Conservation (phyloP, 129 eudicot genomes). For the Flaveria ramosissima region DNA sequence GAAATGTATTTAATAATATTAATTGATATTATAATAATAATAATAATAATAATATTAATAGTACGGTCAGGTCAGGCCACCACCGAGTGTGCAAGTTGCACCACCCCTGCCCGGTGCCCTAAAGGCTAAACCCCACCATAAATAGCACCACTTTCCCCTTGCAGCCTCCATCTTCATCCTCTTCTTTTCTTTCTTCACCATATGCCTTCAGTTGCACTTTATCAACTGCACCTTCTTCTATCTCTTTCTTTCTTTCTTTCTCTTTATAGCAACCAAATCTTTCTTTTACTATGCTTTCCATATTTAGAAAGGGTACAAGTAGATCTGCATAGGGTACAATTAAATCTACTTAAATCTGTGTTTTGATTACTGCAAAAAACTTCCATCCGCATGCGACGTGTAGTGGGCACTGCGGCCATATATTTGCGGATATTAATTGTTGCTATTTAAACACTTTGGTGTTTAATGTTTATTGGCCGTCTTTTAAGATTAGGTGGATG, state of each 20-base stretch:
- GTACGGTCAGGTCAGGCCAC: constrained; percentile 20
- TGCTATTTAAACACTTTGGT: constrained; percentile 15
- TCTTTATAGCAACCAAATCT: not conserved
- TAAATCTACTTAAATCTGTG: not conserved
- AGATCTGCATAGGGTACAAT: constrained; percentile 25
- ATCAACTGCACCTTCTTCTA: not conserved
- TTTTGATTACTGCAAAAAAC: constrained; percentile 38
- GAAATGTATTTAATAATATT: not conserved
- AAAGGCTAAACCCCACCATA: constrained; percentile 34
- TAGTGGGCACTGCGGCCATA: constrained; percentile 58
- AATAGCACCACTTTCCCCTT: constrained; percentile 19
- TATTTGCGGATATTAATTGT: constrained; percentile 36
- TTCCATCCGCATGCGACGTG: constrained; percentile 58
- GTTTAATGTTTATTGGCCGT: constrained; percentile 17
- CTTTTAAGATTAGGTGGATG: constrained; percentile 15
- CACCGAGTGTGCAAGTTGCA: constrained; percentile 31
- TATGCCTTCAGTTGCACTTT: too few species aligned
- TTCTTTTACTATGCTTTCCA: not conserved
- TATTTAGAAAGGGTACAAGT: constrained; percentile 19
- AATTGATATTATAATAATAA: too few species aligned
- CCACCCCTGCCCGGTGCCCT: constrained; percentile 38
- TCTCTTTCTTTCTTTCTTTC: not conserved
- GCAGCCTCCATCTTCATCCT: constrained; percentile 38
- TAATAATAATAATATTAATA: not conserved
- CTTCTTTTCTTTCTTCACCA: not conserved